Percentiles rank a stretch among this genome's conserved stretches.
Conservation (phyloP, 805 yeast species). For the Kazachstania taianensis region DNA sequence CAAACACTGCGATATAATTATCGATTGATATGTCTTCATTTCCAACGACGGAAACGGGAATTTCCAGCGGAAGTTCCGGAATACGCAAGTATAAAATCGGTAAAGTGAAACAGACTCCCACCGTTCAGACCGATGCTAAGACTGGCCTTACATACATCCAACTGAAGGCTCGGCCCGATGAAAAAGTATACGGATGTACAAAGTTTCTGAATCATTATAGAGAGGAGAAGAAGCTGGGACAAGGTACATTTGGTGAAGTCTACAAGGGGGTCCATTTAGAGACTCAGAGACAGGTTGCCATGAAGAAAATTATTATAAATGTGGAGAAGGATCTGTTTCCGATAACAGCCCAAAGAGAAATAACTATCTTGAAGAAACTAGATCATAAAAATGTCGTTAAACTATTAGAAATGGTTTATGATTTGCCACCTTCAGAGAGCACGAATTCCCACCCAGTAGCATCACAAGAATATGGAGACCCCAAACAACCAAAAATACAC, state of each 20-base stretch:
- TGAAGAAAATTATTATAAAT: slow-evolving; percentile 67
- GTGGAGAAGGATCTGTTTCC: slow-evolving; percentile 57
- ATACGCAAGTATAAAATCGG: slow-evolving; percentile 26
- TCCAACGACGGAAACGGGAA: too few relatives aligned
- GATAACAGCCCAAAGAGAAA: slow-evolving; percentile 89
- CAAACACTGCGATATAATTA: too few relatives aligned
- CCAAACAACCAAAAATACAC: slow-evolving; percentile 16
- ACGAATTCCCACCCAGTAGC: not conserved
- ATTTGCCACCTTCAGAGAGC: slow-evolving; percentile 27
- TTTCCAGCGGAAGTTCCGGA: too few relatives aligned
- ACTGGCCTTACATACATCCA: slow-evolving; percentile 23
- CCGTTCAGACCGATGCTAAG: slow-evolving; percentile 19
- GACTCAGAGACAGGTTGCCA: slow-evolving; percentile 60
- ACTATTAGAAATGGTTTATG: slow-evolving; percentile 68
- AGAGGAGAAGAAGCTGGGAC: slow-evolving; percentile 48
- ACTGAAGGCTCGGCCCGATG: slow-evolving; percentile 17
- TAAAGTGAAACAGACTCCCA: slow-evolving; percentile 27
- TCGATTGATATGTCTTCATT: too few relatives aligned
- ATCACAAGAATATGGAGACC: not conserved
- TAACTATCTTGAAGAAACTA: slow-evolving; percentile 64
- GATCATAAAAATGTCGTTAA: slow-evolving; percentile 64
- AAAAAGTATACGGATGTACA: slow-evolving; percentile 27
- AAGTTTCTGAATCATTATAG: slow-evolving; percentile 22
- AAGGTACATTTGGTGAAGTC: slow-evolving; percentile 87
- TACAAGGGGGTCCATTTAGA: slow-evolving; percentile 53